Evolutionary conservation across 768 basidiomycete genomes (phyloP).

Genomic region (Boletus insuetus): DNA sequence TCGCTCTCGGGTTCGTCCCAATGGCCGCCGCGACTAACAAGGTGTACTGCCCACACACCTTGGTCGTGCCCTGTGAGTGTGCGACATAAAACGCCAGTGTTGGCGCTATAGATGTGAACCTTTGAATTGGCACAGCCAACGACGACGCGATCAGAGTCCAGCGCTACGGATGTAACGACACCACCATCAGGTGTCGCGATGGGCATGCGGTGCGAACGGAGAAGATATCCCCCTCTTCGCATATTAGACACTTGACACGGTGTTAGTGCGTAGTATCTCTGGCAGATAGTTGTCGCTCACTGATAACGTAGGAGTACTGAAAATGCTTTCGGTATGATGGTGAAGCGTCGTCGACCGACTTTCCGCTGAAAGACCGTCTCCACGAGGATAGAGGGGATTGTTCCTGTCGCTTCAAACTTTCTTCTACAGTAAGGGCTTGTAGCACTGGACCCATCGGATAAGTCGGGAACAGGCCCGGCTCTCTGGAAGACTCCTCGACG

Average conservation of each 20-base stretch:
- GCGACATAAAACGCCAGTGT: slow-evolving; percentile 69
- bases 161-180: slow-evolving; percentile 83
- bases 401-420: slow-evolving; percentile 29
- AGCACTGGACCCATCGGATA: slow-evolving; percentile 41
- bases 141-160: slow-evolving; percentile 82
- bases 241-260: slow-evolving; percentile 66
- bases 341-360: background rate
- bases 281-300: slow-evolving; percentile 39
- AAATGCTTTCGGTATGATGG: slow-evolving; percentile 67
- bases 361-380: slow-evolving; percentile 15
- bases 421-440: slow-evolving; percentile 36
- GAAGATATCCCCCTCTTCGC: slow-evolving; percentile 68
- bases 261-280: background rate
- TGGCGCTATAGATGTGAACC: slow-evolving; percentile 82
- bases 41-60: slow-evolving; percentile 91
- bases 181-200: slow-evolving; percentile 46
- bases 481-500: slow-evolving; percentile 33
- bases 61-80: slow-evolving; percentile 81
- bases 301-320: slow-evolving; percentile 66
- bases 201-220: slow-evolving; percentile 60
- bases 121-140: slow-evolving; percentile 84
- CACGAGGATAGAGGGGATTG: slow-evolving; percentile 24
- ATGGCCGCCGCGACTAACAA: slow-evolving; percentile 66
- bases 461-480: slow-evolving; percentile 32
- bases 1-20: slow-evolving; percentile 27